Base-by-base conservation (phyloP, 805 yeast species). In the Monosporozyma aerobia region DNA sequence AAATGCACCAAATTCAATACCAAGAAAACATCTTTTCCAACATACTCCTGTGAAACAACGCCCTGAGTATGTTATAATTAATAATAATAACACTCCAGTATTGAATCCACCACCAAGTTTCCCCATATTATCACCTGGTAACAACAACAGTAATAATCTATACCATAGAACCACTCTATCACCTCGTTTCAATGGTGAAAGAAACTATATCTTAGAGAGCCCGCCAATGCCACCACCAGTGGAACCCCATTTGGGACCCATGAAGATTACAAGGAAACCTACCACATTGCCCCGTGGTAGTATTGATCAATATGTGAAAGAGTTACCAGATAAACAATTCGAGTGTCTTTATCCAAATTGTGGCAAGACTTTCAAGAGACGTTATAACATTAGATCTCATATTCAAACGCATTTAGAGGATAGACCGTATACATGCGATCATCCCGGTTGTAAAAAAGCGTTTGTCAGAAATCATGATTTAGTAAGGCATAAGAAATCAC, bases 401-500 rank as follows among this genome's bases (percentile, higher is more conserved):
- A 90, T 94, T 52, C 99, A 94, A 67, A 94, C 99, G 0, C 99
- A 94, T 73, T 71, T 94, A 48, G 83, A 92, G 65, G 99, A 95
- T 68, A 75, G 97, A 57, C 99, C 99, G 0, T 92, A 88, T 69
- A 73, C 77, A 0, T 94, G 99, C 71, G 75, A 73, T 40, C 59
- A 56, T 46, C 73, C 73, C 3, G 75, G 75, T 44, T 94, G 99
- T 69, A 78, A 79, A 3, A 87, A 90, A 59, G 79, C 87, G 40
- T 94, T 94, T 72, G 99, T 94, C 25, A 78, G 99, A 56, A 96
- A 92, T 57, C 99, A 94, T 65, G 99, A 94, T 69, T 74, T 94
- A 60, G 80, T 88, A 56, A 79, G 99, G 55, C 99, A 94, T 64
- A 82, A 81, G 58, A 88, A 87, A 65, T 87, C 90, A 14, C 99